A percentile compares a stretch with the other conserved stretches of the same genome.
Conservation (phyloP, 1,284 basidiomycete genomes). For the Boletus hoseneyae region DNA sequence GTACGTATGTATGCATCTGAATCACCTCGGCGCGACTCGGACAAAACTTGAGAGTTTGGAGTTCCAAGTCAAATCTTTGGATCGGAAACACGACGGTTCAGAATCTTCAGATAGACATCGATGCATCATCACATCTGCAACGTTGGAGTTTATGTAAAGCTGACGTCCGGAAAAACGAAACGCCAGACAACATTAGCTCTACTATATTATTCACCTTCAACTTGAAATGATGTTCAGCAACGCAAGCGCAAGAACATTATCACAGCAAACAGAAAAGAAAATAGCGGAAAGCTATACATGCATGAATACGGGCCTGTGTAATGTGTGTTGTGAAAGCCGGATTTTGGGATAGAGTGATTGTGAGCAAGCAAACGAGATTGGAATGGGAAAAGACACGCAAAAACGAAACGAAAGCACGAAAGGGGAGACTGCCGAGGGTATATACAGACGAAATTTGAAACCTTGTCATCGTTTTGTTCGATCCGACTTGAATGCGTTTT, state of each 20-base stretch:
- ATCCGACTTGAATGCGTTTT: conserved; percentile 16
- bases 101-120: too few species aligned
- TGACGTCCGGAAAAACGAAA: too few species aligned
- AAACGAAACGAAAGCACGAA: background rate
- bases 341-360: conserved; percentile 12
- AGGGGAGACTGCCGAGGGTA: conserved; percentile 15
- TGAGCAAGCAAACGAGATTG: conserved; percentile 14
- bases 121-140: too few species aligned
- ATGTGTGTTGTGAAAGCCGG: background rate
- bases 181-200: too few species aligned
- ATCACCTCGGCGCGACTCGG: too few species aligned
- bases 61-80: too few species aligned
- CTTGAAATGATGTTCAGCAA: too few species aligned
- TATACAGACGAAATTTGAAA: conserved; percentile 15
- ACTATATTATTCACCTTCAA: too few species aligned
- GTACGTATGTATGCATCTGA: too few species aligned
- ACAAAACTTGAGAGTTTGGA: too few species aligned
- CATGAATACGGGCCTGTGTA: conserved; percentile 14
- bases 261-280: background rate
- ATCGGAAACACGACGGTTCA: too few species aligned
- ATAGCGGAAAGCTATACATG: conserved; percentile 12
- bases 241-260: background rate
- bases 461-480: conserved; percentile 5
- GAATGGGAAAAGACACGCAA: background rate
- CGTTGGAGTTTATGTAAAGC: too few species aligned